phyloP scores from a whole-genome alignment of 164 flowering plant genomes.

The Aristolochia fimbriata region DNA sequence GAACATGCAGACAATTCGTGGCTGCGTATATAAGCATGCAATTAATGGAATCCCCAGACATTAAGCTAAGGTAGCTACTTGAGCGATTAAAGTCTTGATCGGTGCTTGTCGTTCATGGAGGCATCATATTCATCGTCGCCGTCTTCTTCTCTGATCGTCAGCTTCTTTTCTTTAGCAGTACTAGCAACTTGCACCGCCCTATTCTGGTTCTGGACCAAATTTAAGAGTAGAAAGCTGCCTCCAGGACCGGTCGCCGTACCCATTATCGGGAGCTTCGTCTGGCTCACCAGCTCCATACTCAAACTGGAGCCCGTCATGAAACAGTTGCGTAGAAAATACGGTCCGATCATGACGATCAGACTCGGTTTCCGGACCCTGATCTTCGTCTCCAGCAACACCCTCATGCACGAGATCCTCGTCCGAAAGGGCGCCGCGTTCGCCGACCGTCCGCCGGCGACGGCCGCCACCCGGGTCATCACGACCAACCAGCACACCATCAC shows the following conservation, averaged over 20 bases:
- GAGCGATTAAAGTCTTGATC: too few relatives aligned
- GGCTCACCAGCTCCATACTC: constrained; percentile 14
- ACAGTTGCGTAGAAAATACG: constrained; percentile 18
- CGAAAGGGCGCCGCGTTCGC: constrained; percentile 31
- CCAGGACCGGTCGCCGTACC: constrained; percentile 34
- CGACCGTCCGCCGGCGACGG: constrained; percentile 24
- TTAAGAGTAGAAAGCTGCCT: constrained; percentile 20
- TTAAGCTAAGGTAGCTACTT: too few relatives aligned
- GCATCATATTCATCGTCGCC: too few relatives aligned
- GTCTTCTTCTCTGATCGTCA: too few relatives aligned
- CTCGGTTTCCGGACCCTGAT: constrained; percentile 20
- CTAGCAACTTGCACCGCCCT: too few relatives aligned
- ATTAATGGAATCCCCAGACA: too few relatives aligned
- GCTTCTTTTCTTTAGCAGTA: too few relatives aligned
- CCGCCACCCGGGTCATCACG: constrained; percentile 1
- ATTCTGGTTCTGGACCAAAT: too few relatives aligned
- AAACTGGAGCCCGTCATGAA: constrained; percentile 18
- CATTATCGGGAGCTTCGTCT: constrained; percentile 19
- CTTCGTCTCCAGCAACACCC: constrained; percentile 20
- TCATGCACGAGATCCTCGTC: constrained; percentile 34
- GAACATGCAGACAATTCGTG: too few relatives aligned
- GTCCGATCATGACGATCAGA: constrained; percentile 35
- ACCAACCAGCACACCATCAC: constrained; percentile 21
- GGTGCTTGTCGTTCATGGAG: too few relatives aligned
- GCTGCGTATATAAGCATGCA: too few relatives aligned